Base-by-base conservation (phyloP, 2,329 filamentous ascomycete species). In the Colletotrichum chrysophilum region DNA sequence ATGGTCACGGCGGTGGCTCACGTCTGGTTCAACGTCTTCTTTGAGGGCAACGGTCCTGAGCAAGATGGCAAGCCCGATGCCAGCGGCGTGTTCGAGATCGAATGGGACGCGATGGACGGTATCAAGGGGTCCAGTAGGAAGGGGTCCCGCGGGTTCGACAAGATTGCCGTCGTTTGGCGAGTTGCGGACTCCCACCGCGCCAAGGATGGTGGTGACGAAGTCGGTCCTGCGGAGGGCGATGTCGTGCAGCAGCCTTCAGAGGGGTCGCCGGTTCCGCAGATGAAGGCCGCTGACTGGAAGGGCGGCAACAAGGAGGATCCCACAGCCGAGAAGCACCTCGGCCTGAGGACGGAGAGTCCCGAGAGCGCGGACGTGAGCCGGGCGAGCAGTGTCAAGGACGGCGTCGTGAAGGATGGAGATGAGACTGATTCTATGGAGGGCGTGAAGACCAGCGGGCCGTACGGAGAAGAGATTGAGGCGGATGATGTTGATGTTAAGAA, bases 11-110 rank as follows among this genome's bases (percentile, higher is more conserved):
- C 96, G 0, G 93, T 98, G 12, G 96, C 96, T 0, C 96, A 98
- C 81, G 95, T 98, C 18, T 99, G 97, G 97, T 98, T 98, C 88
- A 99, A 99, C 81, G 89, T 93, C 3, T 98, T 93, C 84, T 98
- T 98, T 80, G 97, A 98, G 85, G 96, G 96, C 60, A 87, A 91
- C 24, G 94, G 94, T 0, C 93, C 94, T 0, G 94, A 96, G 80
- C 88, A 92, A 56, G 84, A 87, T 32, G 95, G 94, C 28, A 86
- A 88, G 18, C 88, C 95, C 0, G 89, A 94, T 65, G 89, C 93
- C 58, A 94, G 90, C 12, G 96, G 91, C 13, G 86, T 92, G 4
- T 92, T 92, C 66, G 84, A 86, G 74, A 89, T 92, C 32, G 88
- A 89, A 1, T 92, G 91, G 91, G 90, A 91, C 52, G 87, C 88